A percentile compares a stretch with the other conserved stretches of the same genome.
These are phyloP conservation scores for Albugo laibachii DNA, from an alignment of 352 stramenopile genomes.

Conservation along the genomic window DNA sequence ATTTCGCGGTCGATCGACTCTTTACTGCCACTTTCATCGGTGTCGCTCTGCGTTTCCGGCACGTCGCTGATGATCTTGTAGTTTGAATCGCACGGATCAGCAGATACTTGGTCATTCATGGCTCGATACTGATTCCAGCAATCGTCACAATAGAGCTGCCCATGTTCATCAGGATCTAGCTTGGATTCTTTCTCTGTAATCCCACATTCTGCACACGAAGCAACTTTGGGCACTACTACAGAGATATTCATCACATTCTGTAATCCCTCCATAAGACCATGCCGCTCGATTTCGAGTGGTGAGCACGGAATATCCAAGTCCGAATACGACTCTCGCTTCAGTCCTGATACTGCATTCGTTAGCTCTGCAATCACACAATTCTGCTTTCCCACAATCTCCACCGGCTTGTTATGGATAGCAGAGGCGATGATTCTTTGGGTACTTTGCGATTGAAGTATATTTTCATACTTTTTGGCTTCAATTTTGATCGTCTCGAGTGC, in stretches of 20 bases:
- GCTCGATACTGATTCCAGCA: constrained; percentile 62
- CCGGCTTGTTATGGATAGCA: constrained; percentile 43
- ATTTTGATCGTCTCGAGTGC: constrained; percentile 66
- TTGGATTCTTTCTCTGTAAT: constrained; percentile 53
- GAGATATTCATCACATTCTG: constrained; percentile 65
- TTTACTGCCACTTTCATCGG: no score
- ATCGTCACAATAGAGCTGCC: constrained; percentile 74
- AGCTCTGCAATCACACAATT: constrained; percentile 72
- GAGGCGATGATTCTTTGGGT: constrained; percentile 38
- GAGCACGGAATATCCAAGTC: constrained; percentile 31
- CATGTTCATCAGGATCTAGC: constrained; percentile 62
- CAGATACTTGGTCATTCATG: constrained; percentile 17
- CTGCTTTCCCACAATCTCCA: constrained; percentile 54
- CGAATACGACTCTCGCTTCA: constrained; percentile 56
- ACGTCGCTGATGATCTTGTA: background rate
- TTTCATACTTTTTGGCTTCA: constrained; percentile 73
- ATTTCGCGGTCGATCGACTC: no score
- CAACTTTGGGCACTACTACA: constrained; percentile 45
- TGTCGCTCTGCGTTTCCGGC: background rate
- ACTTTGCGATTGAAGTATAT: constrained; percentile 52
- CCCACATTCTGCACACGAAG: constrained; percentile 63
- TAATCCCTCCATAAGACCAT: background rate
- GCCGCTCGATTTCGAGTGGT: constrained; percentile 17
- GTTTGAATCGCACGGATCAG: constrained; percentile 5
- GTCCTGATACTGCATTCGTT: constrained; percentile 36